These are phyloP conservation scores for Mycena rebaudengoi DNA, from an alignment of 768 basidiomycete genomes.

Conservation along the genomic window DNA sequence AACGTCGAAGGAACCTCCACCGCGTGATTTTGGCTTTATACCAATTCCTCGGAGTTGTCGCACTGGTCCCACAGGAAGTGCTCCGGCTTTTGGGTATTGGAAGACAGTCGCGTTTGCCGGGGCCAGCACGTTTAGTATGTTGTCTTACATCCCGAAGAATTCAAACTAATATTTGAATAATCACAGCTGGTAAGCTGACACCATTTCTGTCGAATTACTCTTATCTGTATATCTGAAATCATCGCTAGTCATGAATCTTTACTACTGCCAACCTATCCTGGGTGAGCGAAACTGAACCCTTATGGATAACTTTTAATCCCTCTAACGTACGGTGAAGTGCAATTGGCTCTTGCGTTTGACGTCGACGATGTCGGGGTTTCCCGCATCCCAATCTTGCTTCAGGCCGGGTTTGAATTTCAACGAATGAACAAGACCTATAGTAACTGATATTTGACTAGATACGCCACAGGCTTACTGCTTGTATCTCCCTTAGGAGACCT, in stretches of 20 bases:
- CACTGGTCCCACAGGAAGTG: neutral
- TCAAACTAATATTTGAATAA: neutral
- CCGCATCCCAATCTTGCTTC: constrained; percentile 54
- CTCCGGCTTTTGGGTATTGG: constrained; percentile 44
- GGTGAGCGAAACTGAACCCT: constrained; percentile 23
- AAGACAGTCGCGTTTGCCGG: constrained; percentile 47
- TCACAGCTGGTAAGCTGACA: constrained; percentile 3
- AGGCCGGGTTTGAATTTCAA: constrained; percentile 48
- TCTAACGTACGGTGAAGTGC: constrained; percentile 20
- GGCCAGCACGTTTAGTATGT: constrained; percentile 48
- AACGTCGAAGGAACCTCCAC: no score
- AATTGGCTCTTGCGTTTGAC: constrained; percentile 36
- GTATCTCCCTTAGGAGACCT: constrained; percentile 71
- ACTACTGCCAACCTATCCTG: constrained; percentile 66
- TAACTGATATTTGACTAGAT: constrained; percentile 37
- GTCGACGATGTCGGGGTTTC: constrained; percentile 21
- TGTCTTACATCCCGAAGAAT: constrained; percentile 14
- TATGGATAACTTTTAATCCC: no score
- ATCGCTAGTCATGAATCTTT: constrained; percentile 54
- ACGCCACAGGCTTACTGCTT: constrained; percentile 60
- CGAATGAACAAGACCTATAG: neutral
- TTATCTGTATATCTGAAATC: neutral
- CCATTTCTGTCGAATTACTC: neutral
- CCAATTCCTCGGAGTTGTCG: constrained; percentile 35
- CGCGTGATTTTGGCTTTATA: constrained; percentile 55